These are phyloP conservation scores for Podospora pseudocomata DNA, from an alignment of 495 filamentous ascomycete genomes.

Conservation along the genomic window DNA sequence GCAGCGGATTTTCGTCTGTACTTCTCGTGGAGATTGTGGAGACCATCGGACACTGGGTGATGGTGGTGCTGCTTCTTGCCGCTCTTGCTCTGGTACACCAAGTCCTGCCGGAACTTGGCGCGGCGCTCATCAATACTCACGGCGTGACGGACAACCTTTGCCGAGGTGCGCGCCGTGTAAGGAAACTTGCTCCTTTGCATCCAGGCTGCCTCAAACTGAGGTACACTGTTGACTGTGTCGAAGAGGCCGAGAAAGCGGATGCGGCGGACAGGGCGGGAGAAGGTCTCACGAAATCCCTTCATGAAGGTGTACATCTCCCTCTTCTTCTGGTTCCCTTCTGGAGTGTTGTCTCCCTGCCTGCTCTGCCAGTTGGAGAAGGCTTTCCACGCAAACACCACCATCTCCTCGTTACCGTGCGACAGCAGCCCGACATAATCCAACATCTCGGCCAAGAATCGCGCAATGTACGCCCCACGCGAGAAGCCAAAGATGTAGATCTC, in stretches of 20 bases:
- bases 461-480: slow-evolving; percentile 81
- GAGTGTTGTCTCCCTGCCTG: slow-evolving; percentile 55
- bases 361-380: slow-evolving; percentile 83
- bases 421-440: slow-evolving; percentile 77
- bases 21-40: slow-evolving; percentile 41
- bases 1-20: slow-evolving; percentile 26
- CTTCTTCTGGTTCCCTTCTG: slow-evolving; percentile 54
- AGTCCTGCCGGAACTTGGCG: slow-evolving; percentile 65
- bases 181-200: slow-evolving; percentile 80
- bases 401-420: slow-evolving; percentile 81
- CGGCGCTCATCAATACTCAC: slow-evolving; percentile 76
- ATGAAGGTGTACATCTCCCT: slow-evolving; percentile 69
- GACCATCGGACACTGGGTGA: slow-evolving; percentile 36
- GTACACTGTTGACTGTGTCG: slow-evolving; percentile 79
- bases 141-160: slow-evolving; percentile 65
- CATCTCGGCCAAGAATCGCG: slow-evolving; percentile 84
- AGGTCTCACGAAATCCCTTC: slow-evolving; percentile 81
- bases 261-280: slow-evolving; percentile 69
- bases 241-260: slow-evolving; percentile 70
- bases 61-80: slow-evolving; percentile 34
- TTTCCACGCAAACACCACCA: slow-evolving; percentile 83
- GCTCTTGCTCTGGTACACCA: slow-evolving; percentile 58
- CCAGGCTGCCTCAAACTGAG: slow-evolving; percentile 78
- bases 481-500: slow-evolving; percentile 84
- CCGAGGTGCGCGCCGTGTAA: slow-evolving; percentile 75